These are phyloP conservation scores for Iris macrosiphon DNA, from an alignment of 106 monocot species.

Conservation along the genomic window DNA sequence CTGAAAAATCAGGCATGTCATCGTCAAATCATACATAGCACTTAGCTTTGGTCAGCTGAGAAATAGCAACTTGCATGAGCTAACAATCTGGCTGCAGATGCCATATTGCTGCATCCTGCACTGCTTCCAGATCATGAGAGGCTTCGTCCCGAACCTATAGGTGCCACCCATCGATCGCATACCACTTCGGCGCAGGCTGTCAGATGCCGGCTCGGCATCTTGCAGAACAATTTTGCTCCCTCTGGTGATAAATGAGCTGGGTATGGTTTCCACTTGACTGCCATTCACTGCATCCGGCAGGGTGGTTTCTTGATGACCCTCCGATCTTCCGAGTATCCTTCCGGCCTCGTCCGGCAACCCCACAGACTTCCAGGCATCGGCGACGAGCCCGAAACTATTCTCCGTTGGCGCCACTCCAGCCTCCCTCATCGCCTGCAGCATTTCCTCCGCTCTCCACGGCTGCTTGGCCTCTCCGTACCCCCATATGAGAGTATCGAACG, in stretches of 20 bases:
- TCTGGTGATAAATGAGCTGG: not conserved
- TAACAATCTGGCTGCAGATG: constrained; percentile 20
- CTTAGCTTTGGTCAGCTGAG: constrained; percentile 38
- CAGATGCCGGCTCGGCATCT: constrained; percentile 1
- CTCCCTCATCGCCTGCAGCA: constrained; percentile 62
- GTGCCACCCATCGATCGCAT: not conserved
- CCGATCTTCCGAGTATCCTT: constrained; percentile 26
- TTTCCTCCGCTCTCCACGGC: constrained; percentile 76
- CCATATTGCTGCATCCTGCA: constrained; percentile 17
- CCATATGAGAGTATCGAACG: constrained; percentile 89
- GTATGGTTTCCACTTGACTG: constrained; percentile 3
- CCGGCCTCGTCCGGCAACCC: constrained; percentile 51
- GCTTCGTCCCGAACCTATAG: constrained; percentile 5
- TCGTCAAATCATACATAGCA: not conserved
- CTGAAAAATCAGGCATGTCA: not conserved
- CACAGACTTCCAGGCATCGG: constrained; percentile 71
- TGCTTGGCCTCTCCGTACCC: constrained; percentile 79
- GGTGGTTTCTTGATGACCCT: constrained; percentile 9
- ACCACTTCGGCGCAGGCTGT: constrained; percentile 7
- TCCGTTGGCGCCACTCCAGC: constrained; percentile 39
- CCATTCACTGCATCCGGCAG: not conserved
- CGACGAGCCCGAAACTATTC: constrained; percentile 44
- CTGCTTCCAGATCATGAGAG: constrained; percentile 17
- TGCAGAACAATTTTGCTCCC: constrained; percentile 6
- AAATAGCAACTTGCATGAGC: constrained; percentile 39